These are phyloP conservation scores for Lichtheimia hyalospora DNA, from an alignment of 371 early-diverging fungal genomes.

Conservation along the genomic window DNA sequence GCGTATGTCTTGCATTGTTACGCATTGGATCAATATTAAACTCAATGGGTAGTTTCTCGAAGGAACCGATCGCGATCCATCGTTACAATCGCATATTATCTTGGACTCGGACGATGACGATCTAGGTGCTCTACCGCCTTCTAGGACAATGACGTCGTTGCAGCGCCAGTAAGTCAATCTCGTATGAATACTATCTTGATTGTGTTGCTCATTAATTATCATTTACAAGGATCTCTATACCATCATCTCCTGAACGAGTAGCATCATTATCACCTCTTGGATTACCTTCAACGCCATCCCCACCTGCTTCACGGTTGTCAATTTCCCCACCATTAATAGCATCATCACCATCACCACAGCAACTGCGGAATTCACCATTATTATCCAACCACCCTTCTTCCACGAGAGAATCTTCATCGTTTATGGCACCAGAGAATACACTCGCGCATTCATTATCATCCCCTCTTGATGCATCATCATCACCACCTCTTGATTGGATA, in stretches of 20 bases:
- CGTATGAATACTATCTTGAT: neutral
- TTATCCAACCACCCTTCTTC: no score
- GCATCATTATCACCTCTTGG: neutral
- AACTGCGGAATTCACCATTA: no score
- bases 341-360: no score
- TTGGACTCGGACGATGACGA: conserved; percentile 25
- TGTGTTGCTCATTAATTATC: no score
- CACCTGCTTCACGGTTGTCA: neutral
- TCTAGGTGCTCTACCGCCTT: neutral
- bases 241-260: neutral
- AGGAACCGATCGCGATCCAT: conserved; percentile 33
- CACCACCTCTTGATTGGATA: no score
- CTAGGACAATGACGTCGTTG: neutral
- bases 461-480: no score
- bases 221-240: neutral
- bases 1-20: conserved; percentile 15
- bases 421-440: no score
- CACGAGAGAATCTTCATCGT: no score
- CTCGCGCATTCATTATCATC: no score
- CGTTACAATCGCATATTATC: conserved; percentile 12
- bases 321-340: no score
- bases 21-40: neutral
- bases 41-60: conserved; percentile 33
- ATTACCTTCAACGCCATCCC: neutral
- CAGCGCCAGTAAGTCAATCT: neutral